phyloP scores from a whole-genome alignment of 208 protist species.

The Perkinsela sp. region DNA sequence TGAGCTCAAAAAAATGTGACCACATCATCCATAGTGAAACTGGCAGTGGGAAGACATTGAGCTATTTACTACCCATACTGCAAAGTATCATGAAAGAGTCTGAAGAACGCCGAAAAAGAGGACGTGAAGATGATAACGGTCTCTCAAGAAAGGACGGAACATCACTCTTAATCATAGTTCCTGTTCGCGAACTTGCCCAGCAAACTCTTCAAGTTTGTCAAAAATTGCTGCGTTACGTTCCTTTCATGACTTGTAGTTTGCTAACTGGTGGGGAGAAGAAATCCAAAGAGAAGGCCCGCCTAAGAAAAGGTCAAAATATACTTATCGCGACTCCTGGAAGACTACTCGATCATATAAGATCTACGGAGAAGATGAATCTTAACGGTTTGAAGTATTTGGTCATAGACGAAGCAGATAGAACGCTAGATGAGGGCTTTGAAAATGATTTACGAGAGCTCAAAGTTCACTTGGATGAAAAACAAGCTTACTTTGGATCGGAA shows the following conservation, averaged over 20 bases:
- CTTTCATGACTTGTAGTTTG: not conserved
- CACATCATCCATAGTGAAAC: constrained; percentile 72
- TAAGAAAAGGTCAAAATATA: constrained; percentile 21
- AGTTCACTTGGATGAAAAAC: not conserved
- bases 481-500: constrained; percentile 12
- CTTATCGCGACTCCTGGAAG: constrained; percentile 58
- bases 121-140: too few relatives aligned
- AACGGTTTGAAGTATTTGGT: constrained; percentile 61
- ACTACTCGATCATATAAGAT: constrained; percentile 39
- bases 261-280: constrained; percentile 57
- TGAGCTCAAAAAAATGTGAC: constrained; percentile 20
- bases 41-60: constrained; percentile 84
- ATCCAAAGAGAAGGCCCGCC: constrained; percentile 23
- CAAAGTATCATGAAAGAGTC: constrained; percentile 7
- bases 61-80: constrained; percentile 85
- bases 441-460: constrained; percentile 50
- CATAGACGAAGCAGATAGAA: constrained; percentile 93
- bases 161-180: not conserved
- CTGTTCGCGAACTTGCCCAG: not conserved
- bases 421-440: constrained; percentile 96
- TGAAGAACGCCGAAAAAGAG: too few relatives aligned
- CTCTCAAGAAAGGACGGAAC: not conserved
- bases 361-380: constrained; percentile 13
- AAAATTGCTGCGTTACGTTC: not conserved
- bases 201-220: not conserved